Percentiles rank a stretch among this genome's conserved stretches.
phyloP scores from a whole-genome alignment of 768 basidiomycete genomes.

The Chalciporus sphaerocephalus region DNA sequence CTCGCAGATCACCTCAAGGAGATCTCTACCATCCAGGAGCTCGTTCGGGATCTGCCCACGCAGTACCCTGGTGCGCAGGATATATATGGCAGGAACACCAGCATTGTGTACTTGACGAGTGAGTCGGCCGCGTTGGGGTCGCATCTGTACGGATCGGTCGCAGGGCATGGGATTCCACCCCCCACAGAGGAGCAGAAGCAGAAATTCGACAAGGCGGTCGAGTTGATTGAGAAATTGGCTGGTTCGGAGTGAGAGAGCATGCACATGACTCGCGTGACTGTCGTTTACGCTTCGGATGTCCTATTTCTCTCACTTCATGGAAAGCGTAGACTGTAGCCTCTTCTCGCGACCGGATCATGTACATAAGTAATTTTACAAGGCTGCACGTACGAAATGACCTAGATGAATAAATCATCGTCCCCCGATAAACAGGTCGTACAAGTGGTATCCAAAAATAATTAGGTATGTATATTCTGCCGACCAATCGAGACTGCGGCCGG shows the following conservation, averaged over 20 bases:
- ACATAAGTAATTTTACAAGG: too few relatives aligned
- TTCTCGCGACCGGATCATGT: too few relatives aligned
- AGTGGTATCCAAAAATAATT: too few relatives aligned
- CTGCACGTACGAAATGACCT: too few relatives aligned
- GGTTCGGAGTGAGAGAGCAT: not conserved
- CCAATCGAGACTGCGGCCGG: not conserved
- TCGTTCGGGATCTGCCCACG: conserved; percentile 47
- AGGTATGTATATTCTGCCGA: not conserved
- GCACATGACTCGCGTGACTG: not conserved
- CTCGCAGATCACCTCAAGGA: conserved; percentile 7
- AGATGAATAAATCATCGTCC: too few relatives aligned
- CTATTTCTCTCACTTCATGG: too few relatives aligned
- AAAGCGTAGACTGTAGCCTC: too few relatives aligned
- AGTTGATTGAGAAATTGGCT: conserved; percentile 54
- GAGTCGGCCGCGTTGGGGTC: conserved; percentile 50
- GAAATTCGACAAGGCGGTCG: conserved; percentile 68
- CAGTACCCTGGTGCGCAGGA: conserved; percentile 55
- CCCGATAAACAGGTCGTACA: too few relatives aligned
- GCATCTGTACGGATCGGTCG: conserved; percentile 54
- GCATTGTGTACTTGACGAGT: conserved; percentile 50
- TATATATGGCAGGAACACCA: conserved; percentile 66
- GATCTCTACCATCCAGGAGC: conserved; percentile 42
- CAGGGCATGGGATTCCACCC: conserved; percentile 44
- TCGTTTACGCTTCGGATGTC: too few relatives aligned
- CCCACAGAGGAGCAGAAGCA: conserved; percentile 57